A percentile compares a stretch with the other conserved stretches of the same genome.
Conservation (phyloP, 441 rosid species). For the Melastoma candidum region DNA sequence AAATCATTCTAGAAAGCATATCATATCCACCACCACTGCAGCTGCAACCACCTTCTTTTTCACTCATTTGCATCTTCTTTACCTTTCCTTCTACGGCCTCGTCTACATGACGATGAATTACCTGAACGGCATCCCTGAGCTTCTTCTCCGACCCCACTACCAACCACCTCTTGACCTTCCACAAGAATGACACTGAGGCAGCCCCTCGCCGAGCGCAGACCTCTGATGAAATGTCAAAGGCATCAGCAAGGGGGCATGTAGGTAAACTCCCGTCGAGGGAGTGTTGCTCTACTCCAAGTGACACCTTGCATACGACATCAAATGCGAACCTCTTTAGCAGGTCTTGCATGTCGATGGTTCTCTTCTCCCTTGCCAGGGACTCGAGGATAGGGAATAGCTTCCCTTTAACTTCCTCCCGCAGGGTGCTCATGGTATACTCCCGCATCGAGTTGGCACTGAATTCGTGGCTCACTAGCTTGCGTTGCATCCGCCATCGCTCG, state of each 20-base stretch:
- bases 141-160: slow-evolving; percentile 53
- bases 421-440: slow-evolving; percentile 19
- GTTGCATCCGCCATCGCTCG: slow-evolving; percentile 12
- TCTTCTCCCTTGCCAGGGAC: slow-evolving; percentile 11
- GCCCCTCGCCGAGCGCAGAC: slow-evolving; percentile 57
- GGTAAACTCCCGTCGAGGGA: slow-evolving; percentile 27
- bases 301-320: slow-evolving; percentile 38
- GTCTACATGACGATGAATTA: slow-evolving; percentile 33
- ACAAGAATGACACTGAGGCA: slow-evolving; percentile 44
- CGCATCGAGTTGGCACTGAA: slow-evolving; percentile 37
- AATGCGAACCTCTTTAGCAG: slow-evolving; percentile 38
- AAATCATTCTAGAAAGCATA: slow-evolving; percentile 43
- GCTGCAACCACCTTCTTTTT: not conserved
- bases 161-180: slow-evolving; percentile 62
- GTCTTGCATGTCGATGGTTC: slow-evolving; percentile 39
- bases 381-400: slow-evolving; percentile 31
- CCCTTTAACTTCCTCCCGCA: slow-evolving; percentile 28
- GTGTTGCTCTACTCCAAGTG: slow-evolving; percentile 36
- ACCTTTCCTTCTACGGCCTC: slow-evolving; percentile 33
- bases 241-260: slow-evolving; percentile 28
- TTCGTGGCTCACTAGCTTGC: slow-evolving; percentile 17
- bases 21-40: slow-evolving; percentile 17
- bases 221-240: slow-evolving; percentile 56
- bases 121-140: slow-evolving; percentile 44
- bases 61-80: slow-evolving; percentile 8